These are phyloP conservation scores for Schizosaccharomyces lindneri DNA, from an alignment of 805 yeast genomes.

Conservation along the genomic window DNA sequence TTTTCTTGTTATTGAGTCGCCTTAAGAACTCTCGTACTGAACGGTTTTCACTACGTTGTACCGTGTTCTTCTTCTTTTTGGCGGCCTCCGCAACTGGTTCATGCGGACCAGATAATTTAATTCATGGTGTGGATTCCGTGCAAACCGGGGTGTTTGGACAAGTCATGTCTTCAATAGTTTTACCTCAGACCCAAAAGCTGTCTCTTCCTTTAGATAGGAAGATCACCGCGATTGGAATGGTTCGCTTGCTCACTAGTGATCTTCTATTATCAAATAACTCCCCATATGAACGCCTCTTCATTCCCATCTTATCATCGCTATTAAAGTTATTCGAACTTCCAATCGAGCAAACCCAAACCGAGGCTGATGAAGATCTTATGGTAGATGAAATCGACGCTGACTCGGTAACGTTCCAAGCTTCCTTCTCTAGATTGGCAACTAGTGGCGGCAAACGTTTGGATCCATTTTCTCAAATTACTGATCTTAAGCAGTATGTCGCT, in stretches of 20 bases:
- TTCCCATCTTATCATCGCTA: constrained; percentile 15
- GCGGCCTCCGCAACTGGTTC: constrained; percentile 16
- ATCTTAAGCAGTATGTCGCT: constrained; percentile 3
- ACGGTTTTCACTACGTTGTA: constrained; percentile 45
- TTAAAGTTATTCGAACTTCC: constrained; percentile 21
- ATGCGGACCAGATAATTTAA: constrained; percentile 27
- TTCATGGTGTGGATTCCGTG: constrained; percentile 44
- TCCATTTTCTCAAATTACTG: constrained; percentile 26
- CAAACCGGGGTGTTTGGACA: constrained; percentile 26
- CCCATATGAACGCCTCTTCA: constrained; percentile 2
- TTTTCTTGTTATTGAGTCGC: constrained; percentile 51
- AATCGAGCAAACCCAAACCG: constrained; percentile 14
- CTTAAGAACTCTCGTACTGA: constrained; percentile 64
- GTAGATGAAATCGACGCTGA: constrained; percentile 18
- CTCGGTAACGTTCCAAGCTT: constrained; percentile 69
- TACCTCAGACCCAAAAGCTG: constrained; percentile 15
- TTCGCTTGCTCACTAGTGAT: constrained; percentile 18
- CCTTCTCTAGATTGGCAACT: constrained; percentile 47
- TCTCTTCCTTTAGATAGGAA: constrained; percentile 22
- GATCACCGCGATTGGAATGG: constrained; percentile 24
- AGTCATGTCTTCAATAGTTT: constrained; percentile 12
- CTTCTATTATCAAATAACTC: constrained; percentile 11
- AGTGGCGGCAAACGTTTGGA: constrained; percentile 40
- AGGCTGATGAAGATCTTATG: constrained; percentile 14
- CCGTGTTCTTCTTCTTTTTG: constrained; percentile 33